These are phyloP conservation scores for Lachancea dasiensis DNA, from an alignment of 805 yeast genomes.

Conservation along the genomic window DNA sequence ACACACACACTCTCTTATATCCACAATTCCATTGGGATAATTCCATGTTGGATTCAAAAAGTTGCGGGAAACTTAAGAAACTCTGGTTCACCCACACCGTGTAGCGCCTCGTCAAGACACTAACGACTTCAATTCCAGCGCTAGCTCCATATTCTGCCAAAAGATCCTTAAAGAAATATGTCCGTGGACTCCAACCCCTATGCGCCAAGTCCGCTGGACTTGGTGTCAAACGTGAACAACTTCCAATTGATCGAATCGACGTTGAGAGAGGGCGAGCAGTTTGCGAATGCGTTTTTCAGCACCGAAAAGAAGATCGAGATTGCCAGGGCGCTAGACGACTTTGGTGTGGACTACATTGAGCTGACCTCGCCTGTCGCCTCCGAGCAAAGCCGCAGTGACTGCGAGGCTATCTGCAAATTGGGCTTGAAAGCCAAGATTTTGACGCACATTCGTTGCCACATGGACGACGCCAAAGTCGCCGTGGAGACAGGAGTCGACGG, in stretches of 20 bases:
- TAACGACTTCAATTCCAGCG: too few species aligned
- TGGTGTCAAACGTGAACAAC: conserved; percentile 76
- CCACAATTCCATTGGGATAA: too few species aligned
- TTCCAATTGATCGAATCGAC: conserved; percentile 95
- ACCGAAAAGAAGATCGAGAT: conserved; percentile 95
- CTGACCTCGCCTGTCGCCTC: conserved; percentile 98
- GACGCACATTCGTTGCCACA: conserved; percentile 96
- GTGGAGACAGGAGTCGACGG: conserved; percentile 99
- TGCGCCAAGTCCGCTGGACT: conserved; percentile 94
- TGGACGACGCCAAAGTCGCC: conserved; percentile 97
- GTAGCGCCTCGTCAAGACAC: too few species aligned
- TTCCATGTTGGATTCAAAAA: too few species aligned
- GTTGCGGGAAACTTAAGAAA: too few species aligned
- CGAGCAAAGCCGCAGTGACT: conserved; percentile 86
- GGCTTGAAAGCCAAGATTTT: conserved; percentile 95
- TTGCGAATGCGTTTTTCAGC: conserved; percentile 92
- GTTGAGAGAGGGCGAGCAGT: conserved; percentile 96
- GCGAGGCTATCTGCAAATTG: conserved; percentile 97
- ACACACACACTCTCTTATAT: too few species aligned
- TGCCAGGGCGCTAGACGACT: conserved; percentile 94
- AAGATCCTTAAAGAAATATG: conserved; percentile 8
- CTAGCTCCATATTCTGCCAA: background rate
- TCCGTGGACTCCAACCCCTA: conserved; percentile 59
- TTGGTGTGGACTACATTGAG: conserved; percentile 97
- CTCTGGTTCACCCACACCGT: too few species aligned